These are phyloP conservation scores for Dillenia suffruticosa DNA, from an alignment of 164 flowering plant genomes.

Conservation along the genomic window DNA sequence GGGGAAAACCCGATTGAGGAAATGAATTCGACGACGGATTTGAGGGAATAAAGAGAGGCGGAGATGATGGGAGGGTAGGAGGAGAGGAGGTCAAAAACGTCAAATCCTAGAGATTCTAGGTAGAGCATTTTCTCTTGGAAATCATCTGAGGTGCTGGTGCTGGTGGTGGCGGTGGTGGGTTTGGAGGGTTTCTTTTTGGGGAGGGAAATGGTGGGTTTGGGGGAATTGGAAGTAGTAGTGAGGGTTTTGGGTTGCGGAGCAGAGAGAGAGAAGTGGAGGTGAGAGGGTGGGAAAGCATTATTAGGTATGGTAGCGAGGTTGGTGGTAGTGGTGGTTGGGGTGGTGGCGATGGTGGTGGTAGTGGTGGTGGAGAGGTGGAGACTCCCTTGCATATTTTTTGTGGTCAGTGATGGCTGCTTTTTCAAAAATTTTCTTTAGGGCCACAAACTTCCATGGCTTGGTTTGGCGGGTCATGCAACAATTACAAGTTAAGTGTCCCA, in stretches of 20 bases:
- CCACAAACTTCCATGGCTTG: background rate
- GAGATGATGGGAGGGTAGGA: slow-evolving; percentile 45
- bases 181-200: slow-evolving; percentile 13
- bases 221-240: slow-evolving; percentile 18
- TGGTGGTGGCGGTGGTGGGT: slow-evolving; percentile 17
- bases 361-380: slow-evolving; percentile 27
- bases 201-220: slow-evolving; percentile 12
- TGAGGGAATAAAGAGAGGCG: slow-evolving; percentile 37
- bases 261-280: slow-evolving; percentile 23
- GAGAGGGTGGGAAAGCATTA: slow-evolving; percentile 10
- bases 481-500: too few species aligned
- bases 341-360: slow-evolving; percentile 11
- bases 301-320: slow-evolving; percentile 11
- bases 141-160: slow-evolving; percentile 4
- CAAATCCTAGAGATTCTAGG: slow-evolving; percentile 83
- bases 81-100: slow-evolving; percentile 46
- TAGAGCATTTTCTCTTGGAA: slow-evolving; percentile 70
- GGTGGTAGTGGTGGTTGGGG: slow-evolving; percentile 12
- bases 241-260: slow-evolving; percentile 26
- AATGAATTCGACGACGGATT: slow-evolving; percentile 48
- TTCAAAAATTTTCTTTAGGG: background rate
- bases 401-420: background rate
- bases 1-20: slow-evolving; percentile 51
- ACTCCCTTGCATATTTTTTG: slow-evolving; percentile 31
- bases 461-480: too few species aligned